Evolutionary conservation across 805 yeast species (phyloP), one percentile per base, ranked within the genome.

Genomic region (Candida pini): DNA sequence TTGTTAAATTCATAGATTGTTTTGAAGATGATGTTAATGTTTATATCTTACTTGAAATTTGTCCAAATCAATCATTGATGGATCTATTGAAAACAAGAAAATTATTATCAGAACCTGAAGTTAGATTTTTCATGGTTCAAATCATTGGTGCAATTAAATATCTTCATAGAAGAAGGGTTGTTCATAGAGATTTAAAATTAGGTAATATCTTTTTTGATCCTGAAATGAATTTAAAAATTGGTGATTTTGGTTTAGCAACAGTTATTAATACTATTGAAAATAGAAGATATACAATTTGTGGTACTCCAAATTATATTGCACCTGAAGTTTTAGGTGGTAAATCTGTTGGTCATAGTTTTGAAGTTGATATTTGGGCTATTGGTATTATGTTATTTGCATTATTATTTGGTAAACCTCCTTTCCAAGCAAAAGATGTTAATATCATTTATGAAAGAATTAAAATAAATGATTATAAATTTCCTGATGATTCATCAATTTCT

Each of bases 211-310:
- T 92, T 61, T 81, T 92, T 48, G 98, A 92, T 58, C 84, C 87
- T 8, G 73, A 85, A 30, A 92, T 90, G 95, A 86, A 88, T 60
- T 72, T 90, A 53, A 92, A 92, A 58, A 83, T 92, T 42, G 98
- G 99, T 44, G 99, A 92, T 60, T 92, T 92, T 64, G 99, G 99
- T 21, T 71, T 92, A 40, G 99, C 99, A n/a, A 88, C 97, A 1
- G 82, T 86, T n/a, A 70, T 92, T 42, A 83, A 82, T 28, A 37
- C 55, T 6, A 67, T 72, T 20, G 72, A 71, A 38, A 85, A 85
- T 33, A 78, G 90, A 45, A 87, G 90, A 53, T 84, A 81, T 56
- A 90, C 98, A 28, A 86, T 92, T 36, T 92, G 99, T 62, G 99
- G 99, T 35, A 92, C 99, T 17, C 99, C 99, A 40, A 92, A 92